Evolutionary conservation across 106 monocot species (phyloP).

Genomic region (Dendrobium huoshanense): DNA sequence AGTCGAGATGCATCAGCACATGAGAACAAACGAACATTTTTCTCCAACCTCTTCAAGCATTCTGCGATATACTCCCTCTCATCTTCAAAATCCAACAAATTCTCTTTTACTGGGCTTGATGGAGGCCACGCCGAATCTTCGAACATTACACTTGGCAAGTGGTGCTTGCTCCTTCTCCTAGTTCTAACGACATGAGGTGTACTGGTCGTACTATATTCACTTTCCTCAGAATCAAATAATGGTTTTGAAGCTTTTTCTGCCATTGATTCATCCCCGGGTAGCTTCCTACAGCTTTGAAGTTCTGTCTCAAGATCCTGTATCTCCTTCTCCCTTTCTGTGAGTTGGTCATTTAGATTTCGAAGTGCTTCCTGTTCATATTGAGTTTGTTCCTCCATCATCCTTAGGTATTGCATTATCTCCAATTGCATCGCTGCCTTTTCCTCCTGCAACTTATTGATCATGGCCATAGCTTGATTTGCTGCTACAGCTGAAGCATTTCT

Average conservation of each 20-base stretch:
- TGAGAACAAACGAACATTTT: constrained; percentile 26
- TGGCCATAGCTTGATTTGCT: constrained; percentile 90
- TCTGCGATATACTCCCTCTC: constrained; percentile 52
- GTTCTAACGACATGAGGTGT: constrained; percentile 3
- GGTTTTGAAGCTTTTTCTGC: constrained; percentile 8
- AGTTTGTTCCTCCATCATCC: constrained; percentile 97
- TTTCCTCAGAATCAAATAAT: constrained; percentile 17
- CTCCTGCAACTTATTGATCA: constrained; percentile 96
- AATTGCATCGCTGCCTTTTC: constrained; percentile 95
- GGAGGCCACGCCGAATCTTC: constrained; percentile 5
- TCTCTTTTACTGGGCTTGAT: constrained; percentile 8
- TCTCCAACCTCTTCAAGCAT: constrained; percentile 47
- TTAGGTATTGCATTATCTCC: constrained; percentile 86
- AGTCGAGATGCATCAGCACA: constrained; percentile 8
- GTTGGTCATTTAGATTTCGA: constrained; percentile 45
- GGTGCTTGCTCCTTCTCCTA: background rate
- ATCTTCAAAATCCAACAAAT: constrained; percentile 43
- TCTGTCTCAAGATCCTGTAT: constrained; percentile 61
- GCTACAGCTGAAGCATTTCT: constrained; percentile 83
- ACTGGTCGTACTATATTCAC: constrained; percentile 5
- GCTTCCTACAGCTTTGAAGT: constrained; percentile 43
- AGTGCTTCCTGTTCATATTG: constrained; percentile 56
- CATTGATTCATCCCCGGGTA: constrained; percentile 19
- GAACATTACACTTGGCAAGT: background rate
- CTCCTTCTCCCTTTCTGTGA: constrained; percentile 66